These are phyloP conservation scores for Acidiella bohemica DNA, from an alignment of 495 filamentous ascomycete genomes.

Conservation along the genomic window DNA sequence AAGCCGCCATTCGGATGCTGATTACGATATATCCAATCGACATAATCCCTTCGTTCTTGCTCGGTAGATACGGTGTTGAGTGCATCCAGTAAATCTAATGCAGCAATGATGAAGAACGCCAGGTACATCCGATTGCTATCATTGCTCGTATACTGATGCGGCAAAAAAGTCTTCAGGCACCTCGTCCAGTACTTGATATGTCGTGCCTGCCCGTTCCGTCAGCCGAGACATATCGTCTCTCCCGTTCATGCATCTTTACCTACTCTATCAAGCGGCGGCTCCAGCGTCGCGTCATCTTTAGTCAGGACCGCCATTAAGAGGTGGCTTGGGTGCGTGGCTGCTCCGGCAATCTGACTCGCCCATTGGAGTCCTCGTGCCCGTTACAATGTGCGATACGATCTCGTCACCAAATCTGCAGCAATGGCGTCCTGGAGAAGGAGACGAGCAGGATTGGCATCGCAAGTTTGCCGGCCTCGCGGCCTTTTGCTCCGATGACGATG, in stretches of 20 bases:
- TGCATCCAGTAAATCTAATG: conserved; percentile 62
- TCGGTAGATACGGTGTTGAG: conserved; percentile 42
- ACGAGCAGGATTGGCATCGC: too few species aligned
- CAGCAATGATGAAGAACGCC: conserved; percentile 73
- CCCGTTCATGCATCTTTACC: not conserved
- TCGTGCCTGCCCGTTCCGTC: conserved; percentile 3
- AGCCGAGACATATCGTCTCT: not conserved
- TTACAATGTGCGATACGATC: too few species aligned
- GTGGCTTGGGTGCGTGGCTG: too few species aligned
- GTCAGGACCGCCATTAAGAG: conserved; percentile 7
- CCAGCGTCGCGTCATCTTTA: not conserved
- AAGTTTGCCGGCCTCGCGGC: too few species aligned
- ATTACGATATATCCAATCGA: conserved; percentile 61
- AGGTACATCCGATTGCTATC: conserved; percentile 84
- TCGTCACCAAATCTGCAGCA: too few species aligned
- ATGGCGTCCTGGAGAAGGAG: too few species aligned
- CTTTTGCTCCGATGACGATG: too few species aligned
- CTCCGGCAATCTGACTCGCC: too few species aligned
- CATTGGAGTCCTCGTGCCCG: too few species aligned
- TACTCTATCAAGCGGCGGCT: conserved; percentile 13
- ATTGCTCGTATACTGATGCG: conserved; percentile 64
- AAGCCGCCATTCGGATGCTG: conserved; percentile 69
- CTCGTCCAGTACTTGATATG: conserved; percentile 90
- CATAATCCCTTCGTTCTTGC: conserved; percentile 46
- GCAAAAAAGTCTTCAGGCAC: conserved; percentile 70